Conservation (phyloP, 768 basidiomycete species). For the Russula vinacea region DNA sequence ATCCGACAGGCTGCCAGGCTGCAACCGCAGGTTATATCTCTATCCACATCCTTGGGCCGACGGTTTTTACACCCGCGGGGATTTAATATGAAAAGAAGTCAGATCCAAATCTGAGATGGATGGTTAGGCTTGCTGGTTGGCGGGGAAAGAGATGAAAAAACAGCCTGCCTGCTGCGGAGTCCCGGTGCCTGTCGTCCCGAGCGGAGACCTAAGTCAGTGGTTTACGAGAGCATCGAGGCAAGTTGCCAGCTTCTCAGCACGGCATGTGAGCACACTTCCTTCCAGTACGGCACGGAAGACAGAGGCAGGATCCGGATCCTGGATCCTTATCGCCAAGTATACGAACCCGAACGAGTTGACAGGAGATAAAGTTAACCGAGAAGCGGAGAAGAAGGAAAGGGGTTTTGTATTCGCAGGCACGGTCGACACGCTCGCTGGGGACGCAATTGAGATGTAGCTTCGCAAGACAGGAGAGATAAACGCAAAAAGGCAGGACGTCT, state of each 20-base stretch:
- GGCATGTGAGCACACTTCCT: slow-evolving; percentile 3
- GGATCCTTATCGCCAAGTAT: not conserved
- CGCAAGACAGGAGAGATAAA: not conserved
- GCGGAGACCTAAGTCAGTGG: slow-evolving; percentile 24
- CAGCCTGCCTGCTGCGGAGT: not conserved
- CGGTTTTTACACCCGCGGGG: slow-evolving; percentile 9
- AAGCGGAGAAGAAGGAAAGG: not conserved
- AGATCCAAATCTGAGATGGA: not conserved
- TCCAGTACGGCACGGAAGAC: not conserved
- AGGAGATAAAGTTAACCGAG: not conserved
- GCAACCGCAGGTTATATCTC: slow-evolving; percentile 9
- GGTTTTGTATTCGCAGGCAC: not conserved
- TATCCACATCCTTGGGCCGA: slow-evolving; percentile 1
- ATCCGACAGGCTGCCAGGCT: slow-evolving; percentile 7
- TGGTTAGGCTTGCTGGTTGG: not conserved
- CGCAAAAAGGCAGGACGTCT: not conserved
- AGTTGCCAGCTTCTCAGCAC: not conserved
- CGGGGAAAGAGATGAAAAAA: not conserved
- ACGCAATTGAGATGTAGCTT: slow-evolving; percentile 1
- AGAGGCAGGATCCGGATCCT: not conserved
- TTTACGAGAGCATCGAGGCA: not conserved
- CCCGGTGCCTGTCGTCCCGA: slow-evolving; percentile 14
- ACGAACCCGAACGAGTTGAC: not conserved
- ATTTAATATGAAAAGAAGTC: not conserved
- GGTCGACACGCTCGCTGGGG: not conserved